A percentile compares a stretch with the other conserved stretches of the same genome.
These are phyloP conservation scores for Vararia minispora DNA, from an alignment of 768 basidiomycete species.

Conservation along the genomic window DNA sequence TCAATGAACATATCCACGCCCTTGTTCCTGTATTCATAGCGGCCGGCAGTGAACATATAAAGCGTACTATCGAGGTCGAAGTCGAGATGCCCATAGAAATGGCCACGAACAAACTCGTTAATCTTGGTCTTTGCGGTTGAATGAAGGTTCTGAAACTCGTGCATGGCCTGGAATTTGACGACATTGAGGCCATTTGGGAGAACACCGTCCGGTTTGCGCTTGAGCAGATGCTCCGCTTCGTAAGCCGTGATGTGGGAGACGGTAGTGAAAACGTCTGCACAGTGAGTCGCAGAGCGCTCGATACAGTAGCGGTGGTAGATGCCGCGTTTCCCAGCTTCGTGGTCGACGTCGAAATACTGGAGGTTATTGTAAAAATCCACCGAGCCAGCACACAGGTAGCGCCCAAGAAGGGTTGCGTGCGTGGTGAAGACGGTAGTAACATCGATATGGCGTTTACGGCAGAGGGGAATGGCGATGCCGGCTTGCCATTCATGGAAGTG, in stretches of 20 bases:
- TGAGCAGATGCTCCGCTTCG: slow-evolving; percentile 91
- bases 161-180: slow-evolving; percentile 98
- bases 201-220: slow-evolving; percentile 95
- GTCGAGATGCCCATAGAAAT: slow-evolving; percentile 97
- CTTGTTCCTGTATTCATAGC: slow-evolving; percentile 99
- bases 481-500: slow-evolving; percentile 99
- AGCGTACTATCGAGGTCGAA: slow-evolving; percentile 91
- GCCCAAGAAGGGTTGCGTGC: slow-evolving; percentile 94
- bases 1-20: slow-evolving; percentile 99
- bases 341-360: slow-evolving; percentile 98
- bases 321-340: slow-evolving; percentile 97
- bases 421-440: slow-evolving; percentile 98
- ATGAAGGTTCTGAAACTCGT: slow-evolving; percentile 97
- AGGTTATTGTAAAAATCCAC: slow-evolving; percentile 99
- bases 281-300: slow-evolving; percentile 89
- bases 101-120: slow-evolving; percentile 93
- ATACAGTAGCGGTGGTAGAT: slow-evolving; percentile 99
- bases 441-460: slow-evolving; percentile 94
- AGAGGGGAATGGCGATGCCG: slow-evolving; percentile 88
- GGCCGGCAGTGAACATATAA: slow-evolving; percentile 97
- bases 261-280: slow-evolving; percentile 97
- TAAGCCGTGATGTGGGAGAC: slow-evolving; percentile 98
- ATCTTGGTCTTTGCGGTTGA: slow-evolving; percentile 93
- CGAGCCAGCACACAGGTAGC: slow-evolving; percentile 95
- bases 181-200: slow-evolving; percentile 97